Evolutionary conservation across 768 basidiomycete species (phyloP).

Genomic region (Suillus subluteus): DNA sequence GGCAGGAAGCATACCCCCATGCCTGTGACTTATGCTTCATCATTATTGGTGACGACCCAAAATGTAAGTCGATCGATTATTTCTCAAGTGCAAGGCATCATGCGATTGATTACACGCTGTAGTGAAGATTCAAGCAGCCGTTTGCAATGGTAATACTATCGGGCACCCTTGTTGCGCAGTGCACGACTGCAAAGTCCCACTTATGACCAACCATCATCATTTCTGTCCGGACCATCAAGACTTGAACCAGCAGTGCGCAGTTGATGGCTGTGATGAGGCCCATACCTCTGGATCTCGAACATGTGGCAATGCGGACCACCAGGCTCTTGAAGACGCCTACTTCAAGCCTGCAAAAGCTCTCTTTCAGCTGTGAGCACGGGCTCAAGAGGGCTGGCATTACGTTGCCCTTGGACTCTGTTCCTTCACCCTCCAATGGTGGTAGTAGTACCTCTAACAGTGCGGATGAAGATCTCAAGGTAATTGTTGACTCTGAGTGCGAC

Average conservation of each 20-base stretch:
- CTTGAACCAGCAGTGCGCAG: constrained; percentile 21
- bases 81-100: background rate
- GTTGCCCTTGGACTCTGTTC: no score
- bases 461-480: no score
- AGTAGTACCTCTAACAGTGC: no score
- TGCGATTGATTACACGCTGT: constrained; percentile 4
- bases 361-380: constrained; percentile 27
- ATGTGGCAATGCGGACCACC: constrained; percentile 27
- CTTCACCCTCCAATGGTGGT: no score
- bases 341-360: constrained; percentile 25
- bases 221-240: constrained; percentile 29
- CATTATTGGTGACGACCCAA: constrained; percentile 5
- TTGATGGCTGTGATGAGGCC: constrained; percentile 21
- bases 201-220: constrained; percentile 19
- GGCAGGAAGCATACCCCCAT: constrained; percentile 18
- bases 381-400: constrained; percentile 14
- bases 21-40: constrained; percentile 18
- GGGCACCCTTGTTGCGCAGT: constrained; percentile 35
- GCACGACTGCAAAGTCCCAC: constrained; percentile 29
- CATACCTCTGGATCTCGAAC: constrained; percentile 21
- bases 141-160: no score
- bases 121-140: constrained; percentile 5
- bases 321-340: constrained; percentile 24
- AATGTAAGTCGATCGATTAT: constrained; percentile 5
- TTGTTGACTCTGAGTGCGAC: no score